Conservation (phyloP, 2,329 filamentous ascomycete species). For the Orbilia quercus region DNA sequence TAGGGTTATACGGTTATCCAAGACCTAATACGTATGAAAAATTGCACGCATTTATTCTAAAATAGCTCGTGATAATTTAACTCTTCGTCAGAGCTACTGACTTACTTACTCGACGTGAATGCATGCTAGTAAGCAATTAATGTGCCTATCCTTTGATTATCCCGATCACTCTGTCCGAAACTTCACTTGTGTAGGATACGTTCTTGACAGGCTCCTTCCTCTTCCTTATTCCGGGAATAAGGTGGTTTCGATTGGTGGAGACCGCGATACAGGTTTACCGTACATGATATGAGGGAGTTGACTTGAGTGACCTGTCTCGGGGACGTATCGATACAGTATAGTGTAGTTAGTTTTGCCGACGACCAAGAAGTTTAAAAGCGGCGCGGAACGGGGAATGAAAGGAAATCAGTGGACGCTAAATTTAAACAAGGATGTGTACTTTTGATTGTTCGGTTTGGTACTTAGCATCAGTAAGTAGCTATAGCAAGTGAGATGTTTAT, state of each 20-base stretch:
- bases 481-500: background rate
- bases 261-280: too few species aligned
- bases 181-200: background rate
- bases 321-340: slow-evolving; percentile 19
- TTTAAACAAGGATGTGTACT: background rate
- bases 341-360: background rate
- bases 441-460: background rate
- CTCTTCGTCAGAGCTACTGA: background rate
- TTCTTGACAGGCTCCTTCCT: too few species aligned
- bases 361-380: too few species aligned
- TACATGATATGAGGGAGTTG: background rate
- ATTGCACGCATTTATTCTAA: background rate
- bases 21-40: background rate
- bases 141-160: background rate
- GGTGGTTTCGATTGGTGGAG: background rate
- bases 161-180: background rate
- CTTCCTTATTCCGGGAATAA: too few species aligned
- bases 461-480: background rate
- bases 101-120: background rate
- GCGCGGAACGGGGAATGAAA: slow-evolving; percentile 9
- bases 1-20: background rate
- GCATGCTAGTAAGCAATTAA: background rate
- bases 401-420: background rate
- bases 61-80: background rate
- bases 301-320: too few species aligned